Evolutionary conservation across 331 rosid genomes (phyloP).

Genomic region (Malus hybrid): DNA sequence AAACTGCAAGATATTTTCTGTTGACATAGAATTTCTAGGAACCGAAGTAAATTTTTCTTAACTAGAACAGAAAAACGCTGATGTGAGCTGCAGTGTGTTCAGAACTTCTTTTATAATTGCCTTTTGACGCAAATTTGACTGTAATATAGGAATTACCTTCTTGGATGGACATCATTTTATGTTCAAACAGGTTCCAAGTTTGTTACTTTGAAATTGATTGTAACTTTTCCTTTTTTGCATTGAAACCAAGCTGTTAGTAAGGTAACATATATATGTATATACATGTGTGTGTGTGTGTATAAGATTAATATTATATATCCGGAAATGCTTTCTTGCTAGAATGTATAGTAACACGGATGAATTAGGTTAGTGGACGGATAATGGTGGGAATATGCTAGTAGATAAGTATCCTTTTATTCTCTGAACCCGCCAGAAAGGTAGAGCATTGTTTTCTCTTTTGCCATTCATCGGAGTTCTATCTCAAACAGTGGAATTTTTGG

Average conservation of each 20-base stretch:
- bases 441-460: neutral
- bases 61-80: neutral
- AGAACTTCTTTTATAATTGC: neutral
- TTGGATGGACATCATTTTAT: neutral
- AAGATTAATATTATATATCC: neutral
- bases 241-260: neutral
- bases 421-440: neutral
- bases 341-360: neutral
- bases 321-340: neutral
- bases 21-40: neutral
- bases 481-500: constrained; percentile 8
- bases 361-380: neutral
- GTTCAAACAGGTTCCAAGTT: neutral
- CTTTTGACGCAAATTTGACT: neutral
- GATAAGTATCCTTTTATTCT: neutral
- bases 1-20: neutral
- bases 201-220: neutral
- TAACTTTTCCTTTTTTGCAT: neutral
- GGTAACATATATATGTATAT: neutral
- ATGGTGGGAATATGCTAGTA: neutral
- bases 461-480: neutral
- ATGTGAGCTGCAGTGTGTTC: neutral
- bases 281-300: too few species aligned
- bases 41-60: neutral
- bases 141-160: neutral